Conservation (phyloP, 1,284 basidiomycete species). For the Cyathus pygmaeus region DNA sequence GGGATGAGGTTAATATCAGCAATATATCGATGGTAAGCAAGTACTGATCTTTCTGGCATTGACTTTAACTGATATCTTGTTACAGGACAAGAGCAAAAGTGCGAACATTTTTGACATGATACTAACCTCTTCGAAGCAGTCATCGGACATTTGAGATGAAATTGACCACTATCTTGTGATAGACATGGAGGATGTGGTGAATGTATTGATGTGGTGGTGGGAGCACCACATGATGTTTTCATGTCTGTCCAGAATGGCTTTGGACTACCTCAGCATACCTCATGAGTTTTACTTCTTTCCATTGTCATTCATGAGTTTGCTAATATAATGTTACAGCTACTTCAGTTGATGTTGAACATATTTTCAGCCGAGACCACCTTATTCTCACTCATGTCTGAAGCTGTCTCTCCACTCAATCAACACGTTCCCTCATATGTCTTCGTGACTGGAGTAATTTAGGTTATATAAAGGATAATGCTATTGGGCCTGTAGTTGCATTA, state of each 20-base stretch:
- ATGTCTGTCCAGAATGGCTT: constrained; percentile 19
- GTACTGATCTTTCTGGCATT: neutral
- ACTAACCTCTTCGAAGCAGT: neutral
- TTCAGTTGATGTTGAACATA: constrained; percentile 38
- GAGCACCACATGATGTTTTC: constrained; percentile 12
- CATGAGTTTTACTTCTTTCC: constrained; percentile 6
- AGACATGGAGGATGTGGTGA: constrained; percentile 8
- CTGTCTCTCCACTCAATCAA: constrained; percentile 32
- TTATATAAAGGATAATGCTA: neutral
- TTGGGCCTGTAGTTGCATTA: neutral
- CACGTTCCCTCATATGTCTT: constrained; percentile 39
- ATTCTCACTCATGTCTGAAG: constrained; percentile 37
- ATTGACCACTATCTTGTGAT: neutral
- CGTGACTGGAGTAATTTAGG: constrained; percentile 30
- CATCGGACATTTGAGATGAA: neutral
- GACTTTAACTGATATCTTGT: neutral
- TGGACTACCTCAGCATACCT: constrained; percentile 21
- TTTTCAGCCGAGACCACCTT: constrained; percentile 37
- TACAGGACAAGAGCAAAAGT: neutral
- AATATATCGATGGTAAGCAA: neutral
- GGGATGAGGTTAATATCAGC: neutral
- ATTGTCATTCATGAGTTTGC: neutral
- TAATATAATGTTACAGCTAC: constrained; percentile 14
- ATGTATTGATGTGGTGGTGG: constrained; percentile 26
- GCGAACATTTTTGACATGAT: neutral